Conservation (phyloP, 768 basidiomycete genomes). For the Favolaschia claudopus region DNA sequence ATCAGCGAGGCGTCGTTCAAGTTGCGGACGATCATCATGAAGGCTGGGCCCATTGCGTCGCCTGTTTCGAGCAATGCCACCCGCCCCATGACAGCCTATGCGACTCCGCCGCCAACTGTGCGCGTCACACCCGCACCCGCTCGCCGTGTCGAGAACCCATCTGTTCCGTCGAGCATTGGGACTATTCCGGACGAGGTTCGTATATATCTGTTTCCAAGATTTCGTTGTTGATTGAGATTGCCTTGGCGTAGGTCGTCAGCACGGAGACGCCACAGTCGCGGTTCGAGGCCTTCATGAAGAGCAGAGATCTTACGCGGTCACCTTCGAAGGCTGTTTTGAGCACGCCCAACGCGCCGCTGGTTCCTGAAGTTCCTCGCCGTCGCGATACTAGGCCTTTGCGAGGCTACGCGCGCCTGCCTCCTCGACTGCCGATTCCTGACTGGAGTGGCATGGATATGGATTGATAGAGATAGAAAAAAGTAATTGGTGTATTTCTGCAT, state of each 20-base stretch:
- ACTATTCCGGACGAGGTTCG: slow-evolving; percentile 23
- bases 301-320: slow-evolving; percentile 17
- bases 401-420: slow-evolving; percentile 20
- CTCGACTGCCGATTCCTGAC: slow-evolving; percentile 16
- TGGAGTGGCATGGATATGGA: slow-evolving; percentile 15
- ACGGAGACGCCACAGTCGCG: slow-evolving; percentile 21
- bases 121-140: neutral
- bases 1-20: neutral
- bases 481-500: too few species aligned
- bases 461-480: too few species aligned
- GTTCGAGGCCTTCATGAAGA: slow-evolving; percentile 22
- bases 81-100: neutral
- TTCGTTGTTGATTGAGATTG: neutral
- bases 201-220: neutral
- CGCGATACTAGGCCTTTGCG: slow-evolving; percentile 9
- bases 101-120: neutral
- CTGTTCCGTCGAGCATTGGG: slow-evolving; percentile 12
- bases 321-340: slow-evolving; percentile 4
- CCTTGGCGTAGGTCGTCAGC: neutral
- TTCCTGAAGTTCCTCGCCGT: neutral
- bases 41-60: neutral
- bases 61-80: neutral
- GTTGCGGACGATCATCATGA: slow-evolving; percentile 10
- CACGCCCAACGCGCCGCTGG: neutral
- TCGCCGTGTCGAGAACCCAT: neutral